Evolutionary conservation across 768 basidiomycete species (phyloP).

Genomic region (Boletellus emodensis): DNA sequence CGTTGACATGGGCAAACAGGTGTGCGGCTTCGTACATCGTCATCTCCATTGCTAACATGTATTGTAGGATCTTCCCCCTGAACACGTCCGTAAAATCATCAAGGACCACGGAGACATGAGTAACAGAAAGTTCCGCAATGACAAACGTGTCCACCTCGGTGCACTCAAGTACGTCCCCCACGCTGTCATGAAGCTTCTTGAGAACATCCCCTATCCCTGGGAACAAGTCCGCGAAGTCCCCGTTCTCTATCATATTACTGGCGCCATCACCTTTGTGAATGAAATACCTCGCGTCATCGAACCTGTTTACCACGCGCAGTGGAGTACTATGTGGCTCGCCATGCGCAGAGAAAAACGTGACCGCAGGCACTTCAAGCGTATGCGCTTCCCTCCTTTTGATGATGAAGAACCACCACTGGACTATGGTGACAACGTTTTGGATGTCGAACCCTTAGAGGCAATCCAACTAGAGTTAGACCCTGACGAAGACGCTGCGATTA

Average conservation of each 20-base stretch:
- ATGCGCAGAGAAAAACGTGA: conserved; percentile 99
- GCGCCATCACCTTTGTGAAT: conserved; percentile 99
- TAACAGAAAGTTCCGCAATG: conserved; percentile 97
- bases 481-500: conserved; percentile 86
- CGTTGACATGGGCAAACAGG: conserved; percentile 92
- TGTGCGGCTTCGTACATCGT: conserved; percentile 26
- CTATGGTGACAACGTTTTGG: conserved; percentile 97
- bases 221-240: conserved; percentile 99
- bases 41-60: conserved; percentile 6
- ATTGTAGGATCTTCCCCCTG: conserved; percentile 84
- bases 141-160: conserved; percentile 98
- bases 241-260: conserved; percentile 97
- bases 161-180: conserved; percentile 98
- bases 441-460: conserved; percentile 95
- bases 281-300: conserved; percentile 96
- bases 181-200: conserved; percentile 97
- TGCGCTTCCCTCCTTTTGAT: conserved; percentile 99
- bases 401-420: conserved; percentile 99
- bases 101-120: conserved; percentile 99
- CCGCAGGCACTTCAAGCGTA: conserved; percentile 97
- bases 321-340: conserved; percentile 99
- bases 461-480: conserved; percentile 94
- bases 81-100: conserved; percentile 99
- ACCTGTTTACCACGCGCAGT: conserved; percentile 97
- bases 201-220: conserved; percentile 98